Evolutionary conservation across 1,284 basidiomycete genomes (phyloP).

Genomic region (Phylloboletellus chloephorus): DNA sequence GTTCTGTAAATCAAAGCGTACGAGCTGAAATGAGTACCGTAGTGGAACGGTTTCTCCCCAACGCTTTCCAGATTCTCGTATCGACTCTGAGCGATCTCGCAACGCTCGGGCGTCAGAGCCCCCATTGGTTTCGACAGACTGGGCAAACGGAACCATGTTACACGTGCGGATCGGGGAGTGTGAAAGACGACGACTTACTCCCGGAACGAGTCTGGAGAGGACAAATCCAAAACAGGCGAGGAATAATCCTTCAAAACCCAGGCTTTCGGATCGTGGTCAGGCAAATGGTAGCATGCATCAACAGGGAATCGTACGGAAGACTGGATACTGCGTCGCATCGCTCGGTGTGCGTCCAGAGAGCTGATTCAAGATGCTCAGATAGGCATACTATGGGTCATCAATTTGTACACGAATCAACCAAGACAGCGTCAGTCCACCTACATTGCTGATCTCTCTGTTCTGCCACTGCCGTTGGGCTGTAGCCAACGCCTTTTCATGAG

Average conservation of each 20-base stretch:
- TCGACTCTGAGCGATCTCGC: slow-evolving; percentile 68
- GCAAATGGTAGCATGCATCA: background rate
- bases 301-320: slow-evolving; percentile 68
- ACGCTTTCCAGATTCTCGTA: slow-evolving; percentile 79
- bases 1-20: slow-evolving; percentile 6
- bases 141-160: background rate
- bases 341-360: slow-evolving; percentile 87
- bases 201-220: slow-evolving; percentile 62
- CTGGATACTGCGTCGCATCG: slow-evolving; percentile 93
- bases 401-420: slow-evolving; percentile 2
- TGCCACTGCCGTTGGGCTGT: slow-evolving; percentile 79
- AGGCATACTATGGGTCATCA: no score
- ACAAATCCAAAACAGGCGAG: slow-evolving; percentile 70
- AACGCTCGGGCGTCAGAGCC: slow-evolving; percentile 70
- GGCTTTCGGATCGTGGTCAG: slow-evolving; percentile 38
- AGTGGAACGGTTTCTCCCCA: slow-evolving; percentile 85
- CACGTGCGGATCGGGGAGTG: slow-evolving; percentile 9
- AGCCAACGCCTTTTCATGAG: slow-evolving; percentile 54
- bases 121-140: slow-evolving; percentile 90
- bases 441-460: slow-evolving; percentile 84
- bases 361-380: slow-evolving; percentile 83
- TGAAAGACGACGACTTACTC: slow-evolving; percentile 48
- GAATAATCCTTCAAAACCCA: slow-evolving; percentile 88
- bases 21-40: slow-evolving; percentile 93
- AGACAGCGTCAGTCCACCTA: slow-evolving; percentile 33